Conservation (phyloP, 202 grass and related monocot species). For the Cymbopogon flexuosus region DNA sequence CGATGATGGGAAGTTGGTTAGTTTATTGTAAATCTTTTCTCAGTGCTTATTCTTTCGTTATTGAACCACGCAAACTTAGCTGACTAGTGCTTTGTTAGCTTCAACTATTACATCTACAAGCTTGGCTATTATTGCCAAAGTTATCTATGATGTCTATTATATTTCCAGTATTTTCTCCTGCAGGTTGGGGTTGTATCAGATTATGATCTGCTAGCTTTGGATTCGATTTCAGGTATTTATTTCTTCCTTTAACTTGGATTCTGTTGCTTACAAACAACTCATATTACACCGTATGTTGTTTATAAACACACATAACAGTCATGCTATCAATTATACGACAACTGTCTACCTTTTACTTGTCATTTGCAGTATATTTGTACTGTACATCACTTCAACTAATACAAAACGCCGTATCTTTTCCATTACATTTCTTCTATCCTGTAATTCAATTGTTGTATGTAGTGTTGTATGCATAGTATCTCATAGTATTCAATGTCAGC, state of each 20-base stretch:
- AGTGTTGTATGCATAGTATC: not conserved
- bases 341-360: not conserved
- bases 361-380: not conserved
- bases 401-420: not conserved
- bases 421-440: not conserved
- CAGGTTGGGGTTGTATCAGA: conserved; percentile 96
- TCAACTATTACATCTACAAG: not conserved
- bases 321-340: not conserved
- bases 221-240: conserved; percentile 77
- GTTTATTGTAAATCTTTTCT: not conserved
- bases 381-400: not conserved
- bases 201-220: conserved; percentile 91
- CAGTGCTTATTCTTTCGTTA: not conserved
- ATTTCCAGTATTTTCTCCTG: conserved; percentile 14
- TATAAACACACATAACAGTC: not conserved
- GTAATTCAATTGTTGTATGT: not conserved
- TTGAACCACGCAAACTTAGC: not conserved
- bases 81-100: not conserved
- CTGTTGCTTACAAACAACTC: not conserved
- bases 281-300: conserved; percentile 8
- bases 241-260: not conserved
- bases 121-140: not conserved
- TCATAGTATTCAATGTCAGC: not conserved
- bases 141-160: not conserved
- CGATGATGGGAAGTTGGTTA: conserved; percentile 72